These are phyloP conservation scores for Ceratorhiza oryzae-sativae DNA, from an alignment of 1,284 basidiomycete species.

Conservation along the genomic window DNA sequence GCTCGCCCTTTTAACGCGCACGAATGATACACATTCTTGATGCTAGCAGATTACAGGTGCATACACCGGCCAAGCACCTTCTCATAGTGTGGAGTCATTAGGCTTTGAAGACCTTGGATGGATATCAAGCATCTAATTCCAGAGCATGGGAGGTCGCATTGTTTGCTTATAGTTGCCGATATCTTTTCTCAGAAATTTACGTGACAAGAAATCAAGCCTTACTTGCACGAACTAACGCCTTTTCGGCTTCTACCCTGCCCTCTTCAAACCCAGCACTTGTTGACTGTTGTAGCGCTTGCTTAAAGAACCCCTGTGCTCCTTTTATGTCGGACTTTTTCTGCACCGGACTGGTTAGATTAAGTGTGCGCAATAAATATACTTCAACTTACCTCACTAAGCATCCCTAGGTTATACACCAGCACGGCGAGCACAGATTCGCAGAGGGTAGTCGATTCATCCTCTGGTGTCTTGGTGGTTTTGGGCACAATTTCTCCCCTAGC, in stretches of 20 bases:
- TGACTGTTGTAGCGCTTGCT: constrained; percentile 16
- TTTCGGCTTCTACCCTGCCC: constrained; percentile 20
- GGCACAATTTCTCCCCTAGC: constrained; percentile 36
- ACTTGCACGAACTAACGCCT: constrained; percentile 13
- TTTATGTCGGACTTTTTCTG: constrained; percentile 29
- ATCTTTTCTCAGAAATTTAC: no score
- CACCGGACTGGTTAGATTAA: background rate
- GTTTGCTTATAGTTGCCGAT: no score
- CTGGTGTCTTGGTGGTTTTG: background rate
- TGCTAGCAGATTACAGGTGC: no score
- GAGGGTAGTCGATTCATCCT: constrained; percentile 10
- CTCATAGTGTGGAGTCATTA: no score
- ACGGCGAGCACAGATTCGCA: constrained; percentile 39
- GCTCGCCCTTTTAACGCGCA: no score
- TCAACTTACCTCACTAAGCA: constrained; percentile 40
- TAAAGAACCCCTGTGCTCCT: constrained; percentile 23
- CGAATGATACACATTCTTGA: no score
- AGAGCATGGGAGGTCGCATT: no score
- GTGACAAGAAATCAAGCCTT: no score
- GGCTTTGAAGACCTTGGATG: no score
- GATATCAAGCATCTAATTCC: no score
- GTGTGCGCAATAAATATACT: background rate
- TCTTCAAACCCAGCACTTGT: constrained; percentile 13
- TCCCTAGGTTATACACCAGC: constrained; percentile 41
- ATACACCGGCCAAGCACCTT: no score